These are phyloP conservation scores for Curvularia sp. DNA, from an alignment of 2,329 filamentous ascomycete species.

Conservation along the genomic window DNA sequence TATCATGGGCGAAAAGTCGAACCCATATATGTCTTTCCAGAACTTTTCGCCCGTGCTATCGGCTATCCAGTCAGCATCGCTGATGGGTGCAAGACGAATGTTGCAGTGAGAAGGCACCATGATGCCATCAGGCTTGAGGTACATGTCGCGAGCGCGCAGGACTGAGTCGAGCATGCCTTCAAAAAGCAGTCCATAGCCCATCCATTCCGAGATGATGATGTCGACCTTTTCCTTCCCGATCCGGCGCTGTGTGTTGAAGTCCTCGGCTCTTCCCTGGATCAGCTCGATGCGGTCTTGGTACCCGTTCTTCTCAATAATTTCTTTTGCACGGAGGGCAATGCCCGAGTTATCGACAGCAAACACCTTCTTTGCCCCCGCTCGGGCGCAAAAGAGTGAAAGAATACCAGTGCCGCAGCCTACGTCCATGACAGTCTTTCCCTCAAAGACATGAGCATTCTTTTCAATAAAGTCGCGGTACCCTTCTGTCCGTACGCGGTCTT, in stretches of 20 bases:
- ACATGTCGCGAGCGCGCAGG: constrained; percentile 84
- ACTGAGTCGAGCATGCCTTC: constrained; percentile 97
- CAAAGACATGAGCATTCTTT: constrained; percentile 85
- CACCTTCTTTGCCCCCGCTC: constrained; percentile 84
- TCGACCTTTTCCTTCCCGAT: constrained; percentile 70
- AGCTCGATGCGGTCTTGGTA: constrained; percentile 78
- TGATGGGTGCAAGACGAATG: constrained; percentile 80
- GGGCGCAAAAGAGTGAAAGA: constrained; percentile 91
- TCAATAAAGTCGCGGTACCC: constrained; percentile 96
- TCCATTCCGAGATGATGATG: constrained; percentile 97
- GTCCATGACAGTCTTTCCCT: constrained; percentile 85
- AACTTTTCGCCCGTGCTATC: constrained; percentile 74
- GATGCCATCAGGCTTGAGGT: constrained; percentile 79
- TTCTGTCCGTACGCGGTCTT: constrained; percentile 86
- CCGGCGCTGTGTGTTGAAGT: constrained; percentile 71
- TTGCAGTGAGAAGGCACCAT: constrained; percentile 87
- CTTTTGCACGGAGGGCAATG: constrained; percentile 84
- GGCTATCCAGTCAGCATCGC: constrained; percentile 77
- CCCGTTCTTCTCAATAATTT: constrained; percentile 83
- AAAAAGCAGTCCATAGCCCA: constrained; percentile 93
- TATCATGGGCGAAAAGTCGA: constrained; percentile 92
- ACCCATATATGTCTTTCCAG: constrained; percentile 93
- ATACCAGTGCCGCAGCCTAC: constrained; percentile 87
- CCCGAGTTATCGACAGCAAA: constrained; percentile 91
- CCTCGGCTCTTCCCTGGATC: constrained; percentile 85